phyloP scores from a whole-genome alignment of 2,329 filamentous ascomycete genomes.

The Paracoccidioides brasiliensis region DNA sequence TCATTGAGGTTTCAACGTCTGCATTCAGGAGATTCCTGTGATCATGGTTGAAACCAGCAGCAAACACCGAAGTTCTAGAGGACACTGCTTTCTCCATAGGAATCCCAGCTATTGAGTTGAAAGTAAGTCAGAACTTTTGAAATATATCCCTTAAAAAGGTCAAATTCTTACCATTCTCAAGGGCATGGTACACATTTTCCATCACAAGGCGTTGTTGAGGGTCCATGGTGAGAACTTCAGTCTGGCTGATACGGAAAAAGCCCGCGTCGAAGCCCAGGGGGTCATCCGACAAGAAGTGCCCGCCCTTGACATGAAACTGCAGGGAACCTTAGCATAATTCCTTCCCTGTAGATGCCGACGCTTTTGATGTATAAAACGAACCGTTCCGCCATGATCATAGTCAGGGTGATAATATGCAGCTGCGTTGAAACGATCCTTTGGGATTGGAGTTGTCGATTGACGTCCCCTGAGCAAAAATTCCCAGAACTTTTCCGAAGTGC shows the following conservation, averaged over 20 bases:
- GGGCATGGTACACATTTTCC: constrained; percentile 13
- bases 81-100: constrained; percentile 9
- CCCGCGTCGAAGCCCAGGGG: constrained; percentile 5
- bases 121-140: not conserved
- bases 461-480: constrained; percentile 20
- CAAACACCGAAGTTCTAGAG: constrained; percentile 12
- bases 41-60: constrained; percentile 11
- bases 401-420: constrained; percentile 28
- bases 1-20: constrained; percentile 7
- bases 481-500: constrained; percentile 22
- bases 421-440: constrained; percentile 23
- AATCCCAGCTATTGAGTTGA: constrained; percentile 10
- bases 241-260: constrained; percentile 7
- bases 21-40: constrained; percentile 5
- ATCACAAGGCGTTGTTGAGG: constrained; percentile 12
- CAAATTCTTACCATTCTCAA: constrained; percentile 10
- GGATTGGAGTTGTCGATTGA: constrained; percentile 22
- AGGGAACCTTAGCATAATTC: not conserved
- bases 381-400: constrained; percentile 22
- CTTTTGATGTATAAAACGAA: constrained; percentile 9
- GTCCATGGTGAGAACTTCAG: constrained; percentile 10
- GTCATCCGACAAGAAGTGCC: constrained; percentile 5
- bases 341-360: not conserved
- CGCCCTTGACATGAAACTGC: constrained; percentile 1
- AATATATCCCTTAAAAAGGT: not conserved